Evolutionary conservation across 306 rosid genomes (phyloP), one percentile per base, ranked within the genome.

Genomic region (Trifolium fragiferum): DNA sequence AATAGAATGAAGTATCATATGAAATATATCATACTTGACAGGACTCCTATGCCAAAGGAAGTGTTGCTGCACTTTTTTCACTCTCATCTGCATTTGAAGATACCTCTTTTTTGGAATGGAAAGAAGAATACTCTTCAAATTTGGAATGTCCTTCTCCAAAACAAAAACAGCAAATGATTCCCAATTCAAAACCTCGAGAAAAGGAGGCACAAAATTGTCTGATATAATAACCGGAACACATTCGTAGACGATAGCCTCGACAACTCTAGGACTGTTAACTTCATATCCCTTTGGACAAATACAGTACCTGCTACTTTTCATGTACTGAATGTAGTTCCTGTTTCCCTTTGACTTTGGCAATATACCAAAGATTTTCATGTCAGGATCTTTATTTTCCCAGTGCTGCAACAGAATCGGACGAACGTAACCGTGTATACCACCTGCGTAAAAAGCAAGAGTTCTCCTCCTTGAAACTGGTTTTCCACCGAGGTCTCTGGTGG

Each of bases 201-300:
- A 88, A 0, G 97, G 98, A 27, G 98, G 97, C 87, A 91, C 96
- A 38, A 87, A 94, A 68, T 94, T 88, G 71, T 94, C 98, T 1
- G 98, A 94, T 83, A 94, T 83, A 65, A 94, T 86, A 38, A 94
- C 95, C 0, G 98, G 97, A 40, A 94, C 92, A 44, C 98, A 94
- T 74, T 90, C 97, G 41, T 84, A 86, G 72, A 91, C 80, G 9
- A 94, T 88, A 65, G 99, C 91, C 78, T 94, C 99, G 20, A 92
- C 99, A 16, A 90, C 99, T 79, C 97, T 79, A 1, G 99, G 99
- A 80, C 99, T 94, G 59, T 92, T 90, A 7, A 94, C 99, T 81
- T 94, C 99, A 14, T 87, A 90, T 0, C 99, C 99, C 80, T 85
- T 94, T 37, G 97, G 96, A 38, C 97, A 94, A n/a, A 94, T 86